phyloP scores from a whole-genome alignment of 306 rosid species.

The Biancaea sappan region DNA sequence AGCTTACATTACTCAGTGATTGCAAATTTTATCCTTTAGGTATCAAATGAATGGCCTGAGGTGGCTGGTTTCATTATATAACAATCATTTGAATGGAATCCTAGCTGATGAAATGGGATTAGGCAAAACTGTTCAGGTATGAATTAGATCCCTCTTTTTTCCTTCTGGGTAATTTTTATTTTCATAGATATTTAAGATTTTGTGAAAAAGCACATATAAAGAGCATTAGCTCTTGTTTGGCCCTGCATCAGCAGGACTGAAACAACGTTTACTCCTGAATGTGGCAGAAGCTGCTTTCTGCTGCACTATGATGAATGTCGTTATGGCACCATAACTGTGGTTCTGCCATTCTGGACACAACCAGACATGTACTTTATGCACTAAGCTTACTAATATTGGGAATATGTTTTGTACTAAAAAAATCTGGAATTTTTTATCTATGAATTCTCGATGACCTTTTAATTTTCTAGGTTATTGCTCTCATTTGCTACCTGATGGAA shows the following conservation, averaged over 20 bases:
- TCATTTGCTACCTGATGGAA: conserved; percentile 98
- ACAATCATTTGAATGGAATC: conserved; percentile 97
- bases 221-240: neutral
- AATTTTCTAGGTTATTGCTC: conserved; percentile 78
- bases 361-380: neutral
- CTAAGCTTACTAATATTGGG: neutral
- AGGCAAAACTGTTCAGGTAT: conserved; percentile 99
- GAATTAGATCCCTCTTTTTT: neutral
- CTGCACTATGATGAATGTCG: neutral
- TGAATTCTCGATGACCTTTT: conserved; percentile 30
- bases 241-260: neutral
- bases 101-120: conserved; percentile 99
- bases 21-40: conserved; percentile 57
- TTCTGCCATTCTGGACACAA: neutral
- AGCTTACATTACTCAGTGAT: conserved; percentile 34
- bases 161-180: conserved; percentile 7
- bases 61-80: conserved; percentile 96
- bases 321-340: neutral
- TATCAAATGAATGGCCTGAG: conserved; percentile 99
- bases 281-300: neutral
- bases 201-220: conserved; percentile 4
- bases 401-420: conserved; percentile 23
- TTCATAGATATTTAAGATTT: conserved; percentile 5
- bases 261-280: neutral
- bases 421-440: neutral